Evolutionary conservation across 169 alveolate genomes (phyloP).

Genomic region (Plasmodium relictum): DNA sequence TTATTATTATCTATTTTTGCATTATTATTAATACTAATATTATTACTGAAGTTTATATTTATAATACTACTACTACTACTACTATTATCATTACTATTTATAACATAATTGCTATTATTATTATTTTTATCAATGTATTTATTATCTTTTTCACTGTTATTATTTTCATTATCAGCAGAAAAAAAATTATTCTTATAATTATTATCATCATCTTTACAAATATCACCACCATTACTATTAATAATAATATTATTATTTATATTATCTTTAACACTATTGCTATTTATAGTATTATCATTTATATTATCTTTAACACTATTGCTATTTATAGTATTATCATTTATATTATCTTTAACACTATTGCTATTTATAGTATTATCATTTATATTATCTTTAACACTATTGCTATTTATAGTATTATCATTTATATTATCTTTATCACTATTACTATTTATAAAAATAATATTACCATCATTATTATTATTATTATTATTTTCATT

Average conservation of each 20-base stretch:
- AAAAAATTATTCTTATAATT: too few relatives aligned
- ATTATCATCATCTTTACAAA: too few relatives aligned
- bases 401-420: background rate
- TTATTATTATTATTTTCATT: background rate
- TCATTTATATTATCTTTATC: background rate
- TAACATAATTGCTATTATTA: slow-evolving; percentile 1
- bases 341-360: too few relatives aligned
- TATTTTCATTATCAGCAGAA: too few relatives aligned
- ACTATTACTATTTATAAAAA: background rate
- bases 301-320: too few relatives aligned
- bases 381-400: background rate
- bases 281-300: too few relatives aligned
- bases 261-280: too few relatives aligned
- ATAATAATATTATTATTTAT: too few relatives aligned
- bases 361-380: too few relatives aligned
- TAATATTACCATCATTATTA: background rate
- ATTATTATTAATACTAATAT: background rate
- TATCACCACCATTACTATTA: too few relatives aligned
- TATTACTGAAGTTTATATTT: background rate
- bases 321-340: too few relatives aligned
- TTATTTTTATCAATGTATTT: background rate
- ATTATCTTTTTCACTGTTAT: too few relatives aligned
- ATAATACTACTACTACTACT: background rate
- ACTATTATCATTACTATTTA: background rate
- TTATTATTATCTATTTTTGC: background rate